A percentile compares a stretch with the other conserved stretches of the same genome.
Evolutionary conservation across 352 stramenopile genomes (phyloP).

Genomic region (Pythium dissotocum): DNA sequence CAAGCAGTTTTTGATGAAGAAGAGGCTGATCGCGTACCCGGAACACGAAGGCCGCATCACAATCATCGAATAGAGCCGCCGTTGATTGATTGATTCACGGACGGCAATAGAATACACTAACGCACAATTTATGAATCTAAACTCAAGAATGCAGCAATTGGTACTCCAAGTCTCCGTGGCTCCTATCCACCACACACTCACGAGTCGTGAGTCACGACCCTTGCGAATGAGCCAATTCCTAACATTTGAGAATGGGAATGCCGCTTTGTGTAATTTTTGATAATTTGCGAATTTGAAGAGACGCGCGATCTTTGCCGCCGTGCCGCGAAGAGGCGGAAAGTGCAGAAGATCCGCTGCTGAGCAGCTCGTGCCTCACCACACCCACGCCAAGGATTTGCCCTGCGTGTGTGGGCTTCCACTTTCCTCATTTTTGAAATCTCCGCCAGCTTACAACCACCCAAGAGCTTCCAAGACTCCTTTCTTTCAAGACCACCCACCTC

Average conservation of each 20-base stretch:
- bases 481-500: no score
- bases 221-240: no score
- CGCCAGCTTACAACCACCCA: background rate
- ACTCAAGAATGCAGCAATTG: no score
- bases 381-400: no score
- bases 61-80: slow-evolving; percentile 50
- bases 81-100: no score
- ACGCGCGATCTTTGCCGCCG: background rate
- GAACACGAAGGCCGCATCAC: slow-evolving; percentile 60
- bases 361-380: no score
- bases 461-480: background rate
- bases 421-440: background rate
- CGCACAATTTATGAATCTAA: no score
- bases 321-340: background rate
- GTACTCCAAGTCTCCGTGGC: no score
- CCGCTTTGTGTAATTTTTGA: background rate
- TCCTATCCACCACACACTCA: no score
- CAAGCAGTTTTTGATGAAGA: slow-evolving; percentile 43
- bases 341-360: background rate
- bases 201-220: no score
- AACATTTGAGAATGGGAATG: no score
- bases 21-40: slow-evolving; percentile 60
- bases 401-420: background rate
- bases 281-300: background rate
- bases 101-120: no score